Conservation (phyloP, 1,284 basidiomycete genomes). For the Pyrrhoderma lamaoense region DNA sequence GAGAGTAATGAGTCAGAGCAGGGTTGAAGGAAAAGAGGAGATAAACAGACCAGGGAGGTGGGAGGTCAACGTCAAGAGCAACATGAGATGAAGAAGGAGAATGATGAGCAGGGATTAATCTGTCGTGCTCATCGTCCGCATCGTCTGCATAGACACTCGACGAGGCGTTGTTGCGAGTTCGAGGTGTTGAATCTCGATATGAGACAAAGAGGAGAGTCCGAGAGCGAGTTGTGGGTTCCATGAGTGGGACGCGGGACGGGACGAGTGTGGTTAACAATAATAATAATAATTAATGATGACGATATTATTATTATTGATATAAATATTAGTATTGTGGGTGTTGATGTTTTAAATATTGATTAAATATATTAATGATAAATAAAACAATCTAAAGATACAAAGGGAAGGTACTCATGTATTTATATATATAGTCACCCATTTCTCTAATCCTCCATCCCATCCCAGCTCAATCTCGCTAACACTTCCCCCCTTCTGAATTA, state of each 20-base stretch:
- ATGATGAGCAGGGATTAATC: conserved; percentile 44
- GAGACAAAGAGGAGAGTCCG: conserved; percentile 93
- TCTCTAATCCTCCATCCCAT: conserved; percentile 2
- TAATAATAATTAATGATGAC: not conserved
- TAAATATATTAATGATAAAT: not conserved
- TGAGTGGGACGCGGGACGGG: conserved; percentile 25
- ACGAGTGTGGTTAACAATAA: not conserved
- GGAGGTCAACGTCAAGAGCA: conserved; percentile 54
- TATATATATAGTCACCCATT: conserved; percentile 20
- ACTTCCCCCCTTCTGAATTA: conserved; percentile 8
- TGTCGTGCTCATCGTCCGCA: conserved; percentile 60
- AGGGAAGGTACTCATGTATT: not conserved
- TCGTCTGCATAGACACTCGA: conserved; percentile 26
- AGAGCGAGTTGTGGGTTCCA: conserved; percentile 63
- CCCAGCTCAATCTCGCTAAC: not conserved
- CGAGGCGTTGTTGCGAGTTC: conserved; percentile 32
- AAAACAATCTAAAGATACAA: too few species aligned
- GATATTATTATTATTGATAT: not conserved
- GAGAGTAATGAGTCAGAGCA: conserved; percentile 24
- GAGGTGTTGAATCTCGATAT: conserved; percentile 77
- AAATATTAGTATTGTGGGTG: not conserved
- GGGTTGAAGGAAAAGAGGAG: conserved; percentile 18
- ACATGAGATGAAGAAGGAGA: conserved; percentile 22
- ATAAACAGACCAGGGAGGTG: conserved; percentile 59
- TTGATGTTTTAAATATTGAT: not conserved